Evolutionary conservation across 345 rosid species (phyloP), one percentile per base, ranked within the genome.

Genomic region (Theobroma cacao): DNA sequence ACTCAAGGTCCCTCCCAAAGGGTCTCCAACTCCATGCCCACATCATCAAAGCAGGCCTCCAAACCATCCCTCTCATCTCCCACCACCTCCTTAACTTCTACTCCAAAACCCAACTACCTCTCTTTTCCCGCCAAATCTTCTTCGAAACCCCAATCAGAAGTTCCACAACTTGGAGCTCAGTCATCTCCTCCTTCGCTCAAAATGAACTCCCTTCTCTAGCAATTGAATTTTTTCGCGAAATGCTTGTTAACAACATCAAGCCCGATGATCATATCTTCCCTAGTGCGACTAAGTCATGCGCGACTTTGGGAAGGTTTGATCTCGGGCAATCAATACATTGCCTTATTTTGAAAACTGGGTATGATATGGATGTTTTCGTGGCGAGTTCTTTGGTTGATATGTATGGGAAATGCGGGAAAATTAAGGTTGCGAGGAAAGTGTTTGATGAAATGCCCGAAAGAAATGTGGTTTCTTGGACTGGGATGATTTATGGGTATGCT

Each of bases 391-490:
- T 89, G 79, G 89, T 93, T 20, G 98, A 95, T 41, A 93, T 95
- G 98, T 95, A 95, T 13, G 88, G 91, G 0, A 95, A 93, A 75
- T 95, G 97, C 62, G 89, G 96, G 59, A 89, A 84, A 26, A 77
- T 91, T 68, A 31, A 40, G 63, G 79, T 81, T 75, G 97, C 95
- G 15, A 86, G 97, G 90, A 85, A 78, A 50, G 15, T 89, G 88
- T 95, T 95, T 62, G 95, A 92, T 75, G 89, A 87, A 90, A 95
- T 95, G 98, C 94, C 98, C 40, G 83, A 82, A 0, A 86, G 87
- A 78, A 95, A 95, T 73, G 94, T 93, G 14, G 98, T 95, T 61
- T 91, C 98, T 63, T 95, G 98, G 98, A 95, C 93, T 69, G 98
- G 97, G 69, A 88, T 95, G 98, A 93, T 95, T 52, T 87, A 85